Conservation (phyloP, 768 basidiomycete species). For the Mycena epipterygia region DNA sequence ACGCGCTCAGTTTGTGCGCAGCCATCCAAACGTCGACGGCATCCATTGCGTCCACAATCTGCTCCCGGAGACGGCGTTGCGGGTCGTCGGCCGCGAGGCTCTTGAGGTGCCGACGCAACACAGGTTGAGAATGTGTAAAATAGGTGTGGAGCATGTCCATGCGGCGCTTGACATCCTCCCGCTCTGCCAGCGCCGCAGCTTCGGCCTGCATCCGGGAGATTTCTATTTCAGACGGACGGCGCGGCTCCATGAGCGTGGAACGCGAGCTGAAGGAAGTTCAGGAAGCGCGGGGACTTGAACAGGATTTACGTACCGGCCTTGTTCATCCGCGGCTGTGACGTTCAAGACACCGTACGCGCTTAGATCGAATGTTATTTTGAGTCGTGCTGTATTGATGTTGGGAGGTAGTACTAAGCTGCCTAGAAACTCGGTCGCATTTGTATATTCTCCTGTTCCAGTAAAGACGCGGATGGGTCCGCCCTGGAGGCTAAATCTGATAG, state of each 20-base stretch:
- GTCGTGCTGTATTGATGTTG: background rate
- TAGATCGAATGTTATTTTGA: background rate
- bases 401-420: background rate
- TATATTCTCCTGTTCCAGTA: background rate
- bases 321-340: background rate
- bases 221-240: background rate
- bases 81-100: background rate
- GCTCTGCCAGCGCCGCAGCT: background rate
- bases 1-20: background rate
- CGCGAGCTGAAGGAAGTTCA: background rate
- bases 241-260: background rate
- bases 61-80: background rate
- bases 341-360: constrained; percentile 6
- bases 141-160: background rate
- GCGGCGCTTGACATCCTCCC: background rate
- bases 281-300: background rate
- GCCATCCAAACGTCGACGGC: background rate
- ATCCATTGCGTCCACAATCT: background rate
- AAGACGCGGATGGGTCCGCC: background rate
- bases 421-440: constrained; percentile 1
- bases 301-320: background rate
- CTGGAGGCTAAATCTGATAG: background rate
- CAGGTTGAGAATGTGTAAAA: background rate
- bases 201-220: background rate
- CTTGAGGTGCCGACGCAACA: background rate